Percentiles rank a stretch among this genome's conserved stretches.
Evolutionary conservation across 192 early-diverging fungal genomes (phyloP).

Genomic region (Phycomyces blakesleeanus): DNA sequence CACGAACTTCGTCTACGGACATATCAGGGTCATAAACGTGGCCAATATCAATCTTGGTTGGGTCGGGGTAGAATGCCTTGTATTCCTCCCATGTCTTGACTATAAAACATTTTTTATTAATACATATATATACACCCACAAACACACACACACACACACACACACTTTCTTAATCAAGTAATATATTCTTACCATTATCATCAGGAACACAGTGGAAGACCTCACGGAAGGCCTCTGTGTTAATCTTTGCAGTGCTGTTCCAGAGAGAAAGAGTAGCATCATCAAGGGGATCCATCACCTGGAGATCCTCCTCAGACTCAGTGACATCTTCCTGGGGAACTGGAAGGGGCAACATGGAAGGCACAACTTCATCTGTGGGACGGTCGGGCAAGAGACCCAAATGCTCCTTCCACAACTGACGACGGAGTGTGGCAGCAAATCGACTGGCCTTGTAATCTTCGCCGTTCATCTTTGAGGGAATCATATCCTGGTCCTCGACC

Average conservation of each 20-base stretch:
- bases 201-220: constrained; percentile 88
- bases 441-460: constrained; percentile 64
- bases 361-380: constrained; percentile 35
- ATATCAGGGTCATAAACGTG: constrained; percentile 46
- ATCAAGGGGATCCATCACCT: constrained; percentile 65
- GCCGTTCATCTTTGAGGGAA: constrained; percentile 74
- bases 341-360: constrained; percentile 28
- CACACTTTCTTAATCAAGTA: too few species aligned
- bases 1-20: constrained; percentile 38
- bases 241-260: constrained; percentile 57
- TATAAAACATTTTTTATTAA: constrained; percentile 7
- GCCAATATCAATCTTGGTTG: constrained; percentile 40
- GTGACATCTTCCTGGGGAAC: constrained; percentile 27
- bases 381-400: constrained; percentile 61
- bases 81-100: constrained; percentile 50
- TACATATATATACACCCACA: too few species aligned
- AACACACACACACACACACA: too few species aligned
- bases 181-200: constrained; percentile 49
- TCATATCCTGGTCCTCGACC: constrained; percentile 66
- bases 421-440: constrained; percentile 71
- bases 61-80: constrained; percentile 44
- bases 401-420: constrained; percentile 79
- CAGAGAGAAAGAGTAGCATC: constrained; percentile 62
- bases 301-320: constrained; percentile 28
- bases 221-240: constrained; percentile 69